Base-by-base conservation (phyloP, 345 rosid species). In the Kernera saxatilis region DNA sequence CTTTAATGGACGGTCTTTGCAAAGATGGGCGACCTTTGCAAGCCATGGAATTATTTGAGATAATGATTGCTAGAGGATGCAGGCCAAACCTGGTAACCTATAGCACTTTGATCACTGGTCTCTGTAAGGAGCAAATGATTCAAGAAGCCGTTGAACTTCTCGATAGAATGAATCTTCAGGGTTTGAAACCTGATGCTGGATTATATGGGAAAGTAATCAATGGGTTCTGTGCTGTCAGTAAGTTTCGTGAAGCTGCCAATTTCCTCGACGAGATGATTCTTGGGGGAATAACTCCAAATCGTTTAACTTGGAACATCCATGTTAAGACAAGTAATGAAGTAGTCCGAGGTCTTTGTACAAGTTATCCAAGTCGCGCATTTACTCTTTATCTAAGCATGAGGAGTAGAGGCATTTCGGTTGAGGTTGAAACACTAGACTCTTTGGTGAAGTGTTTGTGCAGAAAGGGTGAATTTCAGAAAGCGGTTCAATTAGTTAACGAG, bases 111-210 rank as follows among this genome's bases (percentile, higher is more conserved):
- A 84, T 89, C 63, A 69, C 79, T 66, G 97, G 99, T 53, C 86
- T 89, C 23, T 91, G 93, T 76, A 88, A 80, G 64, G 93, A 89
- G 74, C 81, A 84, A 70, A 91, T 84, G 64, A 78, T 87, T 65
- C 71, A 60, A 23, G 88, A 83, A 84, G 91, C 96, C 41, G 81
- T 84, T 72, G 90, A 86, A 58, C 82, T 84, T 73, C 81, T 94
- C 23, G 97, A 94, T 71, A 84, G 82, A 76, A 88, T 89, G 95
- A 93, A 91, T 83, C 89, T 93, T 76, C 97, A 88, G 75, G 95
- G 91, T 56, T 80, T 91, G 69, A 89, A 84, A 72, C 97, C 91
- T 40, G 94, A 89, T 80, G 93, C 95, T 41, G 91, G 93, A 32
- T 79, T 89, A 64, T 82, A 89, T 6, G 96, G 88, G 49, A 93